Evolutionary conservation across 441 rosid genomes (phyloP), one percentile per base, ranked within the genome.

Genomic region (Brassica balearica): DNA sequence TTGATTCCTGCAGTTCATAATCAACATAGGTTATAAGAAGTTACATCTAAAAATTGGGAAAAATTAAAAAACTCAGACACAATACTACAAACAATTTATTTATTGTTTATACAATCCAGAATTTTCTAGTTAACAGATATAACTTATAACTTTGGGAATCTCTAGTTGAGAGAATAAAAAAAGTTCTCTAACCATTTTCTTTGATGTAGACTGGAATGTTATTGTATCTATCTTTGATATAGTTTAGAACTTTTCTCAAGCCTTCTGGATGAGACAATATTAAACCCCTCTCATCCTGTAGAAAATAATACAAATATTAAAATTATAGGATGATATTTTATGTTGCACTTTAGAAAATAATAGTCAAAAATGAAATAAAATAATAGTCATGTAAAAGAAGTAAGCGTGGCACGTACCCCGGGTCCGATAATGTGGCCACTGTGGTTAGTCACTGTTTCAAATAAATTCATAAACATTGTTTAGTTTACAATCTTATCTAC

Each of bases 141-240:
- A 41, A 41, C 0, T 41, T 41, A 38, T 41, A 41, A 8, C 0
- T 41, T 41, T 41, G 48, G 48, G 36, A 71, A 53, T 15, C 6
- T 25, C 7, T 25, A 62, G 6, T 23, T 4, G 17, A 22, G 1
- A 62, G 1, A 62, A 62, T 34, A 36, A 17, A 9, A 19, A 3
- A 43, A 43, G 53, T 43, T 43, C 4, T 12, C 53, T 43, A 43
- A 43, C 53, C 34, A 29, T 29, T 29, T 29, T 29, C 34, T 29
- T 29, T 82, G 3, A 82, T 82, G 69, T 78, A 78, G 73, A 82
- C 81, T 0, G 82, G 75, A 7, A 79, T 72, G 68, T 82, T 82
- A 61, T 82, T 74, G 84, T 82, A 82, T 66, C 15, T 78, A 11
- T 82, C 82, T 68, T 78, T 82, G 29, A 74, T 71, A 56, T 82